Conservation (phyloP, 805 yeast species). For the Ogataea zsoltii region DNA sequence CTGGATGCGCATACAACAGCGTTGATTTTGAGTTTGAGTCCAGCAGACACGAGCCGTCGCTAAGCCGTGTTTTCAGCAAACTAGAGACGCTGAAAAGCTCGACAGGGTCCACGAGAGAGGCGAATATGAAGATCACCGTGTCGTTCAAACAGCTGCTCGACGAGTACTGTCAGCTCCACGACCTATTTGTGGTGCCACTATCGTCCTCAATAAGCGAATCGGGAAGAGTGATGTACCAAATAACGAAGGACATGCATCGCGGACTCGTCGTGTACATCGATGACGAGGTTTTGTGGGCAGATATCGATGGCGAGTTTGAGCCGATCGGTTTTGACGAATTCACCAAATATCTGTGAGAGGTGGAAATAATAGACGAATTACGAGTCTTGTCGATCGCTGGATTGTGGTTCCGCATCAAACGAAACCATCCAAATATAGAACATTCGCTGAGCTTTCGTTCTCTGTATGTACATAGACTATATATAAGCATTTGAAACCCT, state of each 20-base stretch:
- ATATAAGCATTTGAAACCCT: neutral
- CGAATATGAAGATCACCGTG: conserved; percentile 30
- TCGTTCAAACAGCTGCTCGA: conserved; percentile 68
- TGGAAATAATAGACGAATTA: neutral
- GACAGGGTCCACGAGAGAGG: neutral
- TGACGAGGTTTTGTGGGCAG: conserved; percentile 59
- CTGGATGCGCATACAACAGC: neutral
- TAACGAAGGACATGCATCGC: conserved; percentile 38
- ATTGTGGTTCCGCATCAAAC: too few relatives aligned
- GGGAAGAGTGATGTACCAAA: conserved; percentile 47
- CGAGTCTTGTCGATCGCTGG: too few relatives aligned
- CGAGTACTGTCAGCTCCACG: conserved; percentile 54
- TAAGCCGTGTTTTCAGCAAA: conserved; percentile 9
- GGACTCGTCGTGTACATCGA: conserved; percentile 50
- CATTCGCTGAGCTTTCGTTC: too few relatives aligned
- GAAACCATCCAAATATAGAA: too few relatives aligned
- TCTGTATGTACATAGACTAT: neutral
- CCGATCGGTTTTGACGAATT: conserved; percentile 44
- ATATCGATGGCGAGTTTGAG: conserved; percentile 32
- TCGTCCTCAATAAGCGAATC: conserved; percentile 22
- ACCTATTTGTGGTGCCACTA: conserved; percentile 43
- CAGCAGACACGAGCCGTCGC: conserved; percentile 4
- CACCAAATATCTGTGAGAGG: conserved; percentile 1
- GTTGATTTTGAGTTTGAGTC: neutral
- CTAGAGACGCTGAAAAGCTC: neutral